phyloP scores from a whole-genome alignment of 805 yeast species.

The Maudiozyma pseudohumilis region DNA sequence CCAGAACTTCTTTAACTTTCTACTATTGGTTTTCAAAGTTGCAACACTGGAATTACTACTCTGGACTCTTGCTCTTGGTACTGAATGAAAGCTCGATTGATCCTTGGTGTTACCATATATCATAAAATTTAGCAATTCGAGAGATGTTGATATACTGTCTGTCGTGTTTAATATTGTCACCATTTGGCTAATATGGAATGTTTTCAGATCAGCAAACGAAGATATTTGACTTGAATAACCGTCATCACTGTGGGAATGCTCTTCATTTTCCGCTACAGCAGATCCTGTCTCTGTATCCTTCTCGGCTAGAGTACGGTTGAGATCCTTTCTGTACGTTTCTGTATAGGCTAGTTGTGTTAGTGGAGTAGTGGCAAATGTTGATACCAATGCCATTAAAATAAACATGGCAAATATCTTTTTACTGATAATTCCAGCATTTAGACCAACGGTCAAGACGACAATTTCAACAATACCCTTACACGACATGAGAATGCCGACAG shows the following conservation, averaged over 20 bases:
- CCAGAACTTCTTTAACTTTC: conserved; percentile 15
- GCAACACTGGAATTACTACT: conserved; percentile 17
- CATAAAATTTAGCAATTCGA: conserved; percentile 23
- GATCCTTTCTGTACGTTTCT: conserved; percentile 43
- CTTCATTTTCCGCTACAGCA: neutral
- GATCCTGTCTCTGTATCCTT: conserved; percentile 4
- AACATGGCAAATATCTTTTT: conserved; percentile 68
- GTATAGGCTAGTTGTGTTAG: conserved; percentile 56
- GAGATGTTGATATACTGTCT: conserved; percentile 24
- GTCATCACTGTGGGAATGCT: neutral
- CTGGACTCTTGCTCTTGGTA: neutral
- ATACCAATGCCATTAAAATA: conserved; percentile 69
- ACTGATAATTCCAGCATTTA: conserved; percentile 58
- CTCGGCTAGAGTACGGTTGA: conserved; percentile 26
- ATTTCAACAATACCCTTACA: conserved; percentile 85
- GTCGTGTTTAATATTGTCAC: conserved; percentile 21
- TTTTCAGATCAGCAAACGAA: conserved; percentile 15
- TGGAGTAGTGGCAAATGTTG: conserved; percentile 76
- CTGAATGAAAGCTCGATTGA: neutral
- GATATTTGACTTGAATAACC: conserved; percentile 2
- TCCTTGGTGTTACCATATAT: conserved; percentile 8
- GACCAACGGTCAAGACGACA: conserved; percentile 66
- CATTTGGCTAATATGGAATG: conserved; percentile 13
- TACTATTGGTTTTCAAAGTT: conserved; percentile 10
- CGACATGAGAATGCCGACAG: conserved; percentile 77